Percentiles rank a stretch among this genome's conserved stretches.
Conservation (phyloP, 1,284 basidiomycete genomes). For the Irpex sp. region DNA sequence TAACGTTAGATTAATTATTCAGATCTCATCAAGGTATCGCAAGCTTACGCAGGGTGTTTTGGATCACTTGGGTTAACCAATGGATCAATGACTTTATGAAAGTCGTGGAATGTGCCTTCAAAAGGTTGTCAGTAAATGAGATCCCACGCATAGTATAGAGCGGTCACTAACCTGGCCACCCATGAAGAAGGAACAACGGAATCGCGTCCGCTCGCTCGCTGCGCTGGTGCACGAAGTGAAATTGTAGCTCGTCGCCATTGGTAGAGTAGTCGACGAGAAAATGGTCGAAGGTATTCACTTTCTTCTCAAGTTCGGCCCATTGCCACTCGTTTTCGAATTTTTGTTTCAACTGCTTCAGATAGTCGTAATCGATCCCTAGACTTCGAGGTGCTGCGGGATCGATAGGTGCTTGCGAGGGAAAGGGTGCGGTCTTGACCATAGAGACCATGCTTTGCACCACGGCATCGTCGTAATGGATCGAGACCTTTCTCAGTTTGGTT, state of each 20-base stretch:
- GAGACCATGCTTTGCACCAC: background rate
- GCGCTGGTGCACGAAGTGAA: slow-evolving; percentile 15
- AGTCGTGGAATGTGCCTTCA: slow-evolving; percentile 16
- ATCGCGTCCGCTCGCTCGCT: slow-evolving; percentile 12
- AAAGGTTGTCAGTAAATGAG: background rate
- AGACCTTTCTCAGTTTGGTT: background rate
- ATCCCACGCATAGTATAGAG: background rate
- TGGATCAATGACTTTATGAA: slow-evolving; percentile 9
- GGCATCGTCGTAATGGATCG: background rate
- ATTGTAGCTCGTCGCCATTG: slow-evolving; percentile 4
- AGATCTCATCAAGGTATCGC: background rate
- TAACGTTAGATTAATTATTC: background rate
- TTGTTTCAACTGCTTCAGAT: background rate
- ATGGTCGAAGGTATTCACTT: slow-evolving; percentile 14
- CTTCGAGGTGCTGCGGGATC: background rate
- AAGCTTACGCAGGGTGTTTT: slow-evolving; percentile 9
- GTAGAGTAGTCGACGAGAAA: slow-evolving; percentile 6
- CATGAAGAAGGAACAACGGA: slow-evolving; percentile 13
- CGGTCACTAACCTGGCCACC: slow-evolving; percentile 13
- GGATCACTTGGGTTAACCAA: slow-evolving; percentile 12
- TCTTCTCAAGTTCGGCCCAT: slow-evolving; percentile 13
- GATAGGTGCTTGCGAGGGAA: background rate
- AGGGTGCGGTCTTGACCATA: background rate
- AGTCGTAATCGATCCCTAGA: background rate
- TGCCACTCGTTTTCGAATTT: slow-evolving; percentile 1